Base-by-base conservation (phyloP, 768 basidiomycete genomes). In the Hygrophoropsis aurantiaca region DNA sequence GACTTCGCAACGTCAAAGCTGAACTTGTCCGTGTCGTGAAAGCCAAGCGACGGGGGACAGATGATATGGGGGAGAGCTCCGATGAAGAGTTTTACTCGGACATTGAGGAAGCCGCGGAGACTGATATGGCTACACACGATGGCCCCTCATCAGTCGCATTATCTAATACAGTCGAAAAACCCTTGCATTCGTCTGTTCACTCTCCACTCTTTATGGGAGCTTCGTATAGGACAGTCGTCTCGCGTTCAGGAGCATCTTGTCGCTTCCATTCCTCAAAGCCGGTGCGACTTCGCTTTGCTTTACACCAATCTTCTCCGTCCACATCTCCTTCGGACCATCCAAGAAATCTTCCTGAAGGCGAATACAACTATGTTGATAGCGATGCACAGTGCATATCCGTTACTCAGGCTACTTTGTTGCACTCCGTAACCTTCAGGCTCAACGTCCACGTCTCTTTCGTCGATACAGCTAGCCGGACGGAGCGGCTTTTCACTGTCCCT, bases 221-320 rank as follows among this genome's bases (percentile, higher is more conserved):
- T 15, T 66, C 73, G 34, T 77, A 78, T 54, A 69, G 74, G 32
- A 73, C 76, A 3, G 74, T 85, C 42, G 72, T 97, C 21, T 84
- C 91, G 11, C 80, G 87, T 6, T 93, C 94, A 11, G 95, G 95
- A 38, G 94, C 93, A 35, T 87, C 91, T 16, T 93, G 92, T 63
- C 84, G 92, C 38, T 93, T 97, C 61, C 93, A 97, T 55, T 80
- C 84, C 0, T 75, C 80, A 37, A 79, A 78, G 11, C 77, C 87
- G 3, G 79, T 94, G 50, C 87, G 78, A 53, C 74, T 91, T 32
- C 82, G 92, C 3, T 88, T 97, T 50, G 71, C 94, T 23, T 73
- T 97, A 13, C 91, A 91, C 57, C 84, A 80, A 42, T 69, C 77
- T 16, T 71, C 74, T 4, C 71, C 77, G 16, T 66, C 73, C 42